Evolutionary conservation across 2,329 filamentous ascomycete species (phyloP).

Genomic region (Calonectria multiphialidica): DNA sequence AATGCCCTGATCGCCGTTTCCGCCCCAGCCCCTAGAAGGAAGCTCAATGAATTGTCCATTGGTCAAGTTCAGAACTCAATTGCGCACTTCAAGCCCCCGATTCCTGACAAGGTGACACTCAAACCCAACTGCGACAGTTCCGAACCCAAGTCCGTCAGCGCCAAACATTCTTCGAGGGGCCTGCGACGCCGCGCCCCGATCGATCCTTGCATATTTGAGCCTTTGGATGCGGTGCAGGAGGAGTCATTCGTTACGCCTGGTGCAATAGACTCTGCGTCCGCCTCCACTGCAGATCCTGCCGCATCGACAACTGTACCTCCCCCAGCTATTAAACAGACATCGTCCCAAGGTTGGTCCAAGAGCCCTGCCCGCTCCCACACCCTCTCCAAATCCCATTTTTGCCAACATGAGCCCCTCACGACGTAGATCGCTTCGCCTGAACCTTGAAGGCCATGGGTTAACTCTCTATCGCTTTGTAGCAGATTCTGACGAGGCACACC

Average conservation of each 20-base stretch:
- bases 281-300: conserved; percentile 4
- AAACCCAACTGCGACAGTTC: conserved; percentile 4
- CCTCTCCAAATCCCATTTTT: neutral
- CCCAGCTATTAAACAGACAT: conserved; percentile 1
- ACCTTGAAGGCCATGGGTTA: conserved; percentile 20
- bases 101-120: neutral
- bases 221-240: conserved; percentile 48
- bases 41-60: conserved; percentile 45
- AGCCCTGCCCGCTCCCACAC: neutral
- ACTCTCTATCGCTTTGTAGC: conserved; percentile 26
- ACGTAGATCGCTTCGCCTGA: neutral
- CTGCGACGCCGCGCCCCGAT: conserved; percentile 46
- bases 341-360: conserved; percentile 33
- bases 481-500: conserved; percentile 31
- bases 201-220: conserved; percentile 49
- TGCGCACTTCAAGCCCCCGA: conserved; percentile 25
- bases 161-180: conserved; percentile 35
- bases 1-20: conserved; percentile 32
- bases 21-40: conserved; percentile 32
- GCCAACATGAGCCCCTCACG: conserved; percentile 4
- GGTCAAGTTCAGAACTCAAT: conserved; percentile 42
- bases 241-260: conserved; percentile 36
- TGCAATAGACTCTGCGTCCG: neutral
- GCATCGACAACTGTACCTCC: conserved; percentile 12
- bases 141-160: conserved; percentile 28